Conservation (phyloP, 2,329 filamentous ascomycete genomes). For the Drechslera avenae region DNA sequence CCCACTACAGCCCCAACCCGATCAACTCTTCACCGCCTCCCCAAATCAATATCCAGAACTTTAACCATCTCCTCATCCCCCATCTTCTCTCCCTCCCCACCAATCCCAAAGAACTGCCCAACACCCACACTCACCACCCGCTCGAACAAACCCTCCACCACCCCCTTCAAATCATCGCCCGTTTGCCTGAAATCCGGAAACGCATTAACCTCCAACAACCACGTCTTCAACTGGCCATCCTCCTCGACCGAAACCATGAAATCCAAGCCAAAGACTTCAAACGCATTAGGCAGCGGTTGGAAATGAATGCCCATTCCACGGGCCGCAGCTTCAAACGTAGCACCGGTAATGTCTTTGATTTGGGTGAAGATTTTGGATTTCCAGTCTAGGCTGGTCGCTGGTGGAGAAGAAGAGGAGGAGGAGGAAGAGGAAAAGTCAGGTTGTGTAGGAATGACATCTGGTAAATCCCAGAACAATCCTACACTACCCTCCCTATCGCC, state of each 20-base stretch:
- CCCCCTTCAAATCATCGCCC: conserved; percentile 70
- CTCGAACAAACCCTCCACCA: conserved; percentile 79
- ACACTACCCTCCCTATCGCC: conserved; percentile 67
- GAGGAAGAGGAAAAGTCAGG: conserved; percentile 18
- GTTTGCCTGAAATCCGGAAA: conserved; percentile 97
- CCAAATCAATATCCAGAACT: conserved; percentile 55
- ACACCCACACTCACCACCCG: conserved; percentile 73
- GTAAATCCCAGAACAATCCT: conserved; percentile 74
- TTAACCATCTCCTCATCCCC: conserved; percentile 43
- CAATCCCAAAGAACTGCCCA: conserved; percentile 66
- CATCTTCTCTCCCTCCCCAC: conserved; percentile 15
- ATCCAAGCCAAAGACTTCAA: conserved; percentile 91
- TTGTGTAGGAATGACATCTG: conserved; percentile 34
- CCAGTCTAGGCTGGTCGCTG: conserved; percentile 39
- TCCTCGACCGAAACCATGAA: conserved; percentile 68
- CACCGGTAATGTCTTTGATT: conserved; percentile 74
- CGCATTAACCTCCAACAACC: conserved; percentile 89
- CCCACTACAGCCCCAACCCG: too few species aligned
- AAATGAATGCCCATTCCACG: conserved; percentile 87
- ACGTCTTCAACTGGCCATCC: conserved; percentile 60
- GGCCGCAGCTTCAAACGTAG: conserved; percentile 86
- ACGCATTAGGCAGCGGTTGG: conserved; percentile 83
- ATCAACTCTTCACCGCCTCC: conserved; percentile 37
- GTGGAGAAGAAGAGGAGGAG: not conserved
- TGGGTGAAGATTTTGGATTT: conserved; percentile 71